Evolutionary conservation across 352 stramenopile genomes (phyloP).

Genomic region (Albugo candida): DNA sequence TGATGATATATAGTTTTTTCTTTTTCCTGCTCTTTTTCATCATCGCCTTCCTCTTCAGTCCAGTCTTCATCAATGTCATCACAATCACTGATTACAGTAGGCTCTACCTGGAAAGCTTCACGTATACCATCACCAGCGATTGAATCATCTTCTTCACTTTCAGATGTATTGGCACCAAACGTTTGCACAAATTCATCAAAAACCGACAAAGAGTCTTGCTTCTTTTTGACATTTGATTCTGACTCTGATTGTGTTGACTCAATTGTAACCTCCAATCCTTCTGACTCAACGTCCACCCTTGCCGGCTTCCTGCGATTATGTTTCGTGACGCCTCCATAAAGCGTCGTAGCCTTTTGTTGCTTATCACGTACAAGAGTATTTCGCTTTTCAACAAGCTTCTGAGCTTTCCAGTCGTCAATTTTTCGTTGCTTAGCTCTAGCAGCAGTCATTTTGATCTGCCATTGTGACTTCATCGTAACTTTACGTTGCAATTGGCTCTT

Average conservation of each 20-base stretch:
- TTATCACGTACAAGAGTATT: conserved; percentile 23
- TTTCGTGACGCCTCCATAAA: conserved; percentile 2
- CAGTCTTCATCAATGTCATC: conserved; percentile 8
- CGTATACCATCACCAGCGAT: conserved; percentile 21
- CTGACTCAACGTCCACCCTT: neutral
- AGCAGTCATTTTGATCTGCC: conserved; percentile 41
- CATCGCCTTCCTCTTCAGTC: conserved; percentile 1
- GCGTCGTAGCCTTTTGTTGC: neutral
- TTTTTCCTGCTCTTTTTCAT: conserved; percentile 9
- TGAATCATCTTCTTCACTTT: conserved; percentile 8
- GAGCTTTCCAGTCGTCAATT: conserved; percentile 25
- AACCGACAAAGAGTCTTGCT: conserved; percentile 13
- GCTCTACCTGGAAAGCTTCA: conserved; percentile 16
- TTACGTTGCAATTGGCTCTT: neutral
- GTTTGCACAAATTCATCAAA: conserved; percentile 58
- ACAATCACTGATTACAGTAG: conserved; percentile 4
- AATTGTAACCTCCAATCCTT: conserved; percentile 4
- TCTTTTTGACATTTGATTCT: neutral
- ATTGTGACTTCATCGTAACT: conserved; percentile 57
- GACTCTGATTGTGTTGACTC: conserved; percentile 5
- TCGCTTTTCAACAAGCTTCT: conserved; percentile 13
- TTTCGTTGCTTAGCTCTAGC: conserved; percentile 20
- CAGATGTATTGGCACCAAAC: conserved; percentile 18
- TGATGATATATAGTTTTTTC: conserved; percentile 25
- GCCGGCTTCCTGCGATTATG: conserved; percentile 1